Percentiles rank a stretch among this genome's conserved stretches.
Conservation (phyloP, 2,329 filamentous ascomycete species). For the Cladosporium sphaerospermum region DNA sequence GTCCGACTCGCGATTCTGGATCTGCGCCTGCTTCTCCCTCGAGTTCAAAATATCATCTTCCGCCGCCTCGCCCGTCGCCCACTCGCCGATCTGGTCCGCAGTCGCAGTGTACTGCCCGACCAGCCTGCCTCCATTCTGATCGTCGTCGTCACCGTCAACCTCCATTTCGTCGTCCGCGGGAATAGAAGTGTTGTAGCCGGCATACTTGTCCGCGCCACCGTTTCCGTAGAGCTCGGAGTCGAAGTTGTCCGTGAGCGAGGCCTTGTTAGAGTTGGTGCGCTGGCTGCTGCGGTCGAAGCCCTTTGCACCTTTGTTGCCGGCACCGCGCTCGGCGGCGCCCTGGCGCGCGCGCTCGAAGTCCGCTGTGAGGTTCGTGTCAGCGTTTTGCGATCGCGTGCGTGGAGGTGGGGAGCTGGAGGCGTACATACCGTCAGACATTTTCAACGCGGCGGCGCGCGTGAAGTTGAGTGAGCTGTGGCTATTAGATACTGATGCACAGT, state of each 20-base stretch:
- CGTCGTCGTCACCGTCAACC: constrained; percentile 64
- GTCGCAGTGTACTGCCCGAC: constrained; percentile 96
- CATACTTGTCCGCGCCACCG: constrained; percentile 66
- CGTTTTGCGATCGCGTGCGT: constrained; percentile 7
- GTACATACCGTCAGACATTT: constrained; percentile 31
- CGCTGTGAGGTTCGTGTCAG: constrained; percentile 38
- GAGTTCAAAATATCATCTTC: constrained; percentile 87
- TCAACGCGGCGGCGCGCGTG: constrained; percentile 10
- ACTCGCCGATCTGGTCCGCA: constrained; percentile 86
- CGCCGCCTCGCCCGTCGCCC: constrained; percentile 79
- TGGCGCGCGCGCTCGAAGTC: constrained; percentile 83
- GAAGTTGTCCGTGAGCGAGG: constrained; percentile 81
- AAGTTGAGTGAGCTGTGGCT: background rate
- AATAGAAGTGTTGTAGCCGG: constrained; percentile 87
- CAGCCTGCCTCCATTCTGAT: constrained; percentile 60
- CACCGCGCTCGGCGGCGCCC: constrained; percentile 89
- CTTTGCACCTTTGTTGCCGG: constrained; percentile 73
- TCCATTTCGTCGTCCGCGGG: constrained; percentile 73
- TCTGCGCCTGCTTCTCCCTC: constrained; percentile 82
- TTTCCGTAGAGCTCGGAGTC: constrained; percentile 85
- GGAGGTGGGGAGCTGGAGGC: background rate
- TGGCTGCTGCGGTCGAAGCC: constrained; percentile 73
- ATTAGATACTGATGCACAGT: constrained; percentile 8
- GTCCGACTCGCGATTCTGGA: constrained; percentile 88
- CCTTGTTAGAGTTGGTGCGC: constrained; percentile 75